Percentiles rank a stretch among this genome's conserved stretches.
phyloP scores from a whole-genome alignment of 1,139 yeast genomes.

The Eremothecium sinecaudum region DNA sequence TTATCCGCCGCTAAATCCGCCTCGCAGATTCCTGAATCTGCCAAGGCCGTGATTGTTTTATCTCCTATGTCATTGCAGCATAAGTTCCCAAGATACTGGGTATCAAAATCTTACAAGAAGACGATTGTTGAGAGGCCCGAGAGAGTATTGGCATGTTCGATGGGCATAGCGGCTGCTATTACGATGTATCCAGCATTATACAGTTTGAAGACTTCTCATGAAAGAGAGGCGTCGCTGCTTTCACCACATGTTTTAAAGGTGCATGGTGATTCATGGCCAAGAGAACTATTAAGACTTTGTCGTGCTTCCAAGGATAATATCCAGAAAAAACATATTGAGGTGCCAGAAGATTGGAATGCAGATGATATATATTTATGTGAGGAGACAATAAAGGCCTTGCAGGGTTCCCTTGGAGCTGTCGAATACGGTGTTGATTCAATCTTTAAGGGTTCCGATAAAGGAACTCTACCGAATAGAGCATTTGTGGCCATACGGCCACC shows the following conservation, averaged over 20 bases:
- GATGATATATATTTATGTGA: conserved; percentile 74
- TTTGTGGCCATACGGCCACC: conserved; percentile 75
- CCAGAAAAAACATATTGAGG: conserved; percentile 51
- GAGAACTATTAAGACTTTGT: conserved; percentile 50
- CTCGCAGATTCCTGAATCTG: conserved; percentile 35
- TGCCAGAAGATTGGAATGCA: conserved; percentile 73
- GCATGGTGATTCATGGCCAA: conserved; percentile 74
- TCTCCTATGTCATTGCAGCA: conserved; percentile 59
- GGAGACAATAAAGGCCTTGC: conserved; percentile 60
- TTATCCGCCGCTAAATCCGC: conserved; percentile 40
- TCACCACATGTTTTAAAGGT: conserved; percentile 55
- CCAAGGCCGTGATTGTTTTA: conserved; percentile 45
- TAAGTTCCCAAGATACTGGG: conserved; percentile 71
- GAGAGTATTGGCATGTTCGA: conserved; percentile 61
- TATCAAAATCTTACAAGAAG: conserved; percentile 52
- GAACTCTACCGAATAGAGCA: conserved; percentile 42
- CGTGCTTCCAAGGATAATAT: conserved; percentile 49
- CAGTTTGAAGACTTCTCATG: conserved; percentile 38
- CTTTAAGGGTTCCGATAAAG: conserved; percentile 30
- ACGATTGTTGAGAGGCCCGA: conserved; percentile 83
- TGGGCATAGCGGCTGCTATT: conserved; percentile 71
- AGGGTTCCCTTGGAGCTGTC: conserved; percentile 72
- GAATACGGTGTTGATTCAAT: conserved; percentile 63
- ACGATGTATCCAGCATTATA: conserved; percentile 60
- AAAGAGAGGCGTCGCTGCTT: conserved; percentile 19